A percentile compares a stretch with the other conserved stretches of the same genome.
Evolutionary conservation across 2,329 filamentous ascomycete species (phyloP).

Genomic region (Chaetomiaceae sp.): DNA sequence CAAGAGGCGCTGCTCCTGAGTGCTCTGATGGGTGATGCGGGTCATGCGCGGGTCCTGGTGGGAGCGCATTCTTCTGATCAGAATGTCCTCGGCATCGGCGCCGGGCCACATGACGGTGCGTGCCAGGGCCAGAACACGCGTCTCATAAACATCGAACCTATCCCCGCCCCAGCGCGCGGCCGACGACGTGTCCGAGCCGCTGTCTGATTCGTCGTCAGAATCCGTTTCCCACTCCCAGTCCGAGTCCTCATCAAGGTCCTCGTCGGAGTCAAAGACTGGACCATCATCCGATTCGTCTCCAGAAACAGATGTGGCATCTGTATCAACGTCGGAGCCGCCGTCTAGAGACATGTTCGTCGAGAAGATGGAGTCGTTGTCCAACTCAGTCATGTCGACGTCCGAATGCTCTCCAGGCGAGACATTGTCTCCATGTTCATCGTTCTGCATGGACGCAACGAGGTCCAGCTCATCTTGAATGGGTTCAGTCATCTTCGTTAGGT

Average conservation of each 20-base stretch:
- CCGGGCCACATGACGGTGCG: background rate
- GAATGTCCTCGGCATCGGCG: background rate
- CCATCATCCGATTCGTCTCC: background rate
- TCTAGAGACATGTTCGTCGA: background rate
- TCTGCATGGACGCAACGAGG: background rate
- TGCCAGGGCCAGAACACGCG: background rate
- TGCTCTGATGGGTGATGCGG: background rate
- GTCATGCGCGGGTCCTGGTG: background rate
- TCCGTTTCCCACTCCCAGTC: no score
- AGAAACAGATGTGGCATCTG: background rate
- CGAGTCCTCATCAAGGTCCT: no score
- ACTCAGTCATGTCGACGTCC: background rate
- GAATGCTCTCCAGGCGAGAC: background rate
- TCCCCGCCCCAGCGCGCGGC: background rate
- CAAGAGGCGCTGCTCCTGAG: no score
- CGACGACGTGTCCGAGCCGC: background rate
- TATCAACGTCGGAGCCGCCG: no score
- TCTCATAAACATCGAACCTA: background rate
- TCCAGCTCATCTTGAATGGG: no score
- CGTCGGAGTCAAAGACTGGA: background rate
- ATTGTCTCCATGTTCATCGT: no score
- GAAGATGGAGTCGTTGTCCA: background rate
- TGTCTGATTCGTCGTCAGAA: background rate
- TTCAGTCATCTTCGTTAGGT: no score
- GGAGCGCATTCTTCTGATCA: background rate